Evolutionary conservation across 352 stramenopile species (phyloP).

Genomic region (Globisporangium nodosum): DNA sequence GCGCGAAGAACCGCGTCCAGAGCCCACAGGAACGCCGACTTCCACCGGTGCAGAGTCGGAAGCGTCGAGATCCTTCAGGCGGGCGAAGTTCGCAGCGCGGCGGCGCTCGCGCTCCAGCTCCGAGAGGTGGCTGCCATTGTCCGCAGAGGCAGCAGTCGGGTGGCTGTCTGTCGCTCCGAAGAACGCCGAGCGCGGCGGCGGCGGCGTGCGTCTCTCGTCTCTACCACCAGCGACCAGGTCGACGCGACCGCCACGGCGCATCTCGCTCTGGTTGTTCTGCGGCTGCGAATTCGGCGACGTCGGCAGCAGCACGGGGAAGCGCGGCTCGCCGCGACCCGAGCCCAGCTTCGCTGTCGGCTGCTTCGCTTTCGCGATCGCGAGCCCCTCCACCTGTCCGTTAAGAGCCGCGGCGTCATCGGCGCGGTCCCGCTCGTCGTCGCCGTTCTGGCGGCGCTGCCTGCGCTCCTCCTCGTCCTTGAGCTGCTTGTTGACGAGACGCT

Average conservation of each 20-base stretch:
- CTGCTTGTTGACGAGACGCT: slow-evolving; percentile 13
- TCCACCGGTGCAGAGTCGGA: neutral
- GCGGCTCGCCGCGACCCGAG: slow-evolving; percentile 1
- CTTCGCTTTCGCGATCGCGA: neutral
- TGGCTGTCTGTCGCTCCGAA: neutral
- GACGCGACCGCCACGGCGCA: no score
- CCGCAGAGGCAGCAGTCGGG: neutral
- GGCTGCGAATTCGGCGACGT: neutral
- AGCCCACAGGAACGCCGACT: neutral
- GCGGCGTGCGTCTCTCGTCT: no score
- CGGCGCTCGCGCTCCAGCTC: slow-evolving; percentile 2
- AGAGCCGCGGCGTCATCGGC: slow-evolving; percentile 1
- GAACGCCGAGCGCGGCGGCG: neutral
- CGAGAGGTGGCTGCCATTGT: neutral
- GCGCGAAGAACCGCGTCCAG: neutral
- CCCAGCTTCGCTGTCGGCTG: neutral
- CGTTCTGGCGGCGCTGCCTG: neutral
- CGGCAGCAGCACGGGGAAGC: slow-evolving; percentile 5
- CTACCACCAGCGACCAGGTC: neutral
- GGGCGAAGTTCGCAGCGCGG: slow-evolving; percentile 6
- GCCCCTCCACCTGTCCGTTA: neutral
- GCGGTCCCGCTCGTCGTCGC: slow-evolving; percentile 2
- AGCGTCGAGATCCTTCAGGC: slow-evolving; percentile 8
- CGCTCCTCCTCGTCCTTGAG: slow-evolving; percentile 7
- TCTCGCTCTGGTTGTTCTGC: neutral